Evolutionary conservation across 306 rosid genomes (phyloP).

Genomic region (Ceratonia siliqua): DNA sequence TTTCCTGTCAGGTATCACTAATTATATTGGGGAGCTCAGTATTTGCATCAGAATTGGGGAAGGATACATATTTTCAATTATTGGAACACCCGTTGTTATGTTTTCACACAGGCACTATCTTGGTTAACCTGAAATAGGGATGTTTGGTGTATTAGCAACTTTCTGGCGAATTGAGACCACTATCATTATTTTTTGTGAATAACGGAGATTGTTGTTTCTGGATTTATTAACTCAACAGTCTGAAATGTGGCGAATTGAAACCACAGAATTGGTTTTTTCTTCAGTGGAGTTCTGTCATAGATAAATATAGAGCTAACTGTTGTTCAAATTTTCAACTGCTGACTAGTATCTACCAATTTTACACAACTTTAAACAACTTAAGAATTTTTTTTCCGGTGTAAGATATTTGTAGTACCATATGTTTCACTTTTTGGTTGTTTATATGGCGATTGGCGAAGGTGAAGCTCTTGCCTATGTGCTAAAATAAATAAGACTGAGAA

Average conservation of each 20-base stretch:
- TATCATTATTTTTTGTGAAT: background rate
- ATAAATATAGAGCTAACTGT: no score
- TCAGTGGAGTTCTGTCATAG: no score
- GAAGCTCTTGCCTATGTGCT: no score
- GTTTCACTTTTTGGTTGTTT: no score
- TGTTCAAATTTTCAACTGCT: no score
- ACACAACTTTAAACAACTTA: no score
- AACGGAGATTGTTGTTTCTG: constrained; percentile 10
- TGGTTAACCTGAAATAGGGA: constrained; percentile 4
- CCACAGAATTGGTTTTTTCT: no score
- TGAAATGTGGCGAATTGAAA: constrained; percentile 1
- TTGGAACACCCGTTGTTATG: constrained; percentile 14
- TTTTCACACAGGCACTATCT: background rate
- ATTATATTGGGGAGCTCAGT: constrained; percentile 17
- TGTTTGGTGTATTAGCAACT: constrained; percentile 19
- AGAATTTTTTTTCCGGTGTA: no score
- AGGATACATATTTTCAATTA: constrained; percentile 4
- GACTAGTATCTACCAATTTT: no score
- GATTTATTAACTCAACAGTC: background rate
- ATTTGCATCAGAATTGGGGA: constrained; percentile 22
- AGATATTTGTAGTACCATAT: no score
- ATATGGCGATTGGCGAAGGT: no score
- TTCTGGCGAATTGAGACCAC: background rate
- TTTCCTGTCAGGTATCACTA: constrained; percentile 57
- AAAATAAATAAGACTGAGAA: no score